Percentiles rank a stretch among this genome's conserved stretches.
These are phyloP conservation scores for Paulownia fortunei DNA, from an alignment of 257 asterid species.

Conservation along the genomic window DNA sequence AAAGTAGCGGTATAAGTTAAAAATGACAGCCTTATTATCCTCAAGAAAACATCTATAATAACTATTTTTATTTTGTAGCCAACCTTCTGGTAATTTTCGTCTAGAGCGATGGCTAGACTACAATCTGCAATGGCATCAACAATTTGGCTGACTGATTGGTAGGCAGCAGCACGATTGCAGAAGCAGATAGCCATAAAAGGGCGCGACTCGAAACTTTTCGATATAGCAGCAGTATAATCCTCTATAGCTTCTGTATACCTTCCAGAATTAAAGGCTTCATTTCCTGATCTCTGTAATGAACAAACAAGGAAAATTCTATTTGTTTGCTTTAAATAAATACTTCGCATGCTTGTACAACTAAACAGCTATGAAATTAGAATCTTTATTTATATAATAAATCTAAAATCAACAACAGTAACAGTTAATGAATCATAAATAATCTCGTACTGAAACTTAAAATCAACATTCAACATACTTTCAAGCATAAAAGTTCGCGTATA, in stretches of 20 bases:
- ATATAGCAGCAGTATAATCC: slow-evolving; percentile 80
- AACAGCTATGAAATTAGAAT: slow-evolving; percentile 8
- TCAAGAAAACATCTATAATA: not conserved
- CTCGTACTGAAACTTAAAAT: slow-evolving; percentile 1
- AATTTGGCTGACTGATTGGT: slow-evolving; percentile 80
- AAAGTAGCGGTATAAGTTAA: not conserved
- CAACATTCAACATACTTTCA: slow-evolving; percentile 55
- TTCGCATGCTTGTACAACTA: not conserved
- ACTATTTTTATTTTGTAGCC: slow-evolving; percentile 20
- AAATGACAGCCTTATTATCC: slow-evolving; percentile 6
- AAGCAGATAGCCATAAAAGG: slow-evolving; percentile 92
- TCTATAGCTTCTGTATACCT: slow-evolving; percentile 82
- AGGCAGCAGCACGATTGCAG: slow-evolving; percentile 98
- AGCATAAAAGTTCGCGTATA: slow-evolving; percentile 74
- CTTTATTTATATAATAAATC: not conserved
- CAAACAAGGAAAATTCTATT: slow-evolving; percentile 10
- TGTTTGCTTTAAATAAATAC: slow-evolving; percentile 6
- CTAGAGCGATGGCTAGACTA: slow-evolving; percentile 89
- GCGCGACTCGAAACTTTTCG: slow-evolving; percentile 77
- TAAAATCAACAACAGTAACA: not conserved
- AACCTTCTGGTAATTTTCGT: slow-evolving; percentile 81
- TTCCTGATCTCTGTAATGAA: slow-evolving; percentile 77
- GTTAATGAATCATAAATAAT: not conserved
- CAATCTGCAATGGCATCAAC: slow-evolving; percentile 96
- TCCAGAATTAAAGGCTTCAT: slow-evolving; percentile 83